Conservation (phyloP, 331 rosid genomes). For the Pyracantha coccinea region DNA sequence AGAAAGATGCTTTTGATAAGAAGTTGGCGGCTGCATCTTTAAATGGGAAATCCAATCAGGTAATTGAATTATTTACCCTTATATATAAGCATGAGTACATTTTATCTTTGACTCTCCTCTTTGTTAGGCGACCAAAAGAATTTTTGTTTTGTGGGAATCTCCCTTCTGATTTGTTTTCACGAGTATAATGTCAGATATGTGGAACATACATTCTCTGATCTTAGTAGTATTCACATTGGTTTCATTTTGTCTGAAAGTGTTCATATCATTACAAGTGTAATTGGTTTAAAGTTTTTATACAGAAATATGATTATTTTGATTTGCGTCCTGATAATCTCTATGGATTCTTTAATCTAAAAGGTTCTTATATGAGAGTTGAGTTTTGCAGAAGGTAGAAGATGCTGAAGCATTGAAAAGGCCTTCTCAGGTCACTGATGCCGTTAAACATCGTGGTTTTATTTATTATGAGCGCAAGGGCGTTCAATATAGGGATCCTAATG, state of each 20-base stretch:
- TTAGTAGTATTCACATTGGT: not conserved
- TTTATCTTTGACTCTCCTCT: too few species aligned
- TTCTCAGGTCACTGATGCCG: constrained; percentile 50
- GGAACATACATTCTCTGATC: not conserved
- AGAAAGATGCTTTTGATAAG: constrained; percentile 82
- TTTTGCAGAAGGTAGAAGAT: constrained; percentile 39
- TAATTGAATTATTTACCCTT: constrained; percentile 4
- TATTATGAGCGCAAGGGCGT: constrained; percentile 95
- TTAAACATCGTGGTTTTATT: constrained; percentile 85
- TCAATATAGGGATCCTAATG: constrained; percentile 80
- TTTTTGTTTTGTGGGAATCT: not conserved
- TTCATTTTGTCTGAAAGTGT: not conserved
- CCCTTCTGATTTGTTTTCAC: not conserved
- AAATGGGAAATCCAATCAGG: constrained; percentile 61
- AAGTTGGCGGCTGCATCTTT: constrained; percentile 63
- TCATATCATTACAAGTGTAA: not conserved
- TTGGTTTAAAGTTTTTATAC: not conserved
- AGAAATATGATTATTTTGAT: not conserved
- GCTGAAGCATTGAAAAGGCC: constrained; percentile 60
- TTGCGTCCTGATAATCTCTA: not conserved
- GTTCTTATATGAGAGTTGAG: constrained; percentile 18
- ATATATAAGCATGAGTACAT: not conserved
- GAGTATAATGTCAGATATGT: not conserved
- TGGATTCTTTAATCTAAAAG: not conserved
- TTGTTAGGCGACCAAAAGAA: not conserved